Base-by-base conservation (phyloP, 2,329 filamentous ascomycete genomes). In the Blastomyces emzantsi region DNA sequence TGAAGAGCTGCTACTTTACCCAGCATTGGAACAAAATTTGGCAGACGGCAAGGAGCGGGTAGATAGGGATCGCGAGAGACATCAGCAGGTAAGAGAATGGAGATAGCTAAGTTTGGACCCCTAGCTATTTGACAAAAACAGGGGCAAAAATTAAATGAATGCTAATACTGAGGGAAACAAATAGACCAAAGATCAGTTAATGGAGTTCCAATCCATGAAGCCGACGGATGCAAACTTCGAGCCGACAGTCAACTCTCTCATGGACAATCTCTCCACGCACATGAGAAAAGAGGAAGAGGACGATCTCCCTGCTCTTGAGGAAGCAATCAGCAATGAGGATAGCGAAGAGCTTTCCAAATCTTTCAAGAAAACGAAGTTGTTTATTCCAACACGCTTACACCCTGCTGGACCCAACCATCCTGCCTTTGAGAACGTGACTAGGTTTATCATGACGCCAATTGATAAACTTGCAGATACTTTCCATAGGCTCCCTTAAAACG, bases 391-490 rank as follows among this genome's bases (percentile, higher is more conserved):
- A 0, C 76, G 79, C 22, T 79, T 77, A 52, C 81, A 84, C 68
- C 81, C 80, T 0, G 72, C 68, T 11, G 78, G 79, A 2, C 79
- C 78, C 0, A 77, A 82, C 64, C 77, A 78, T 52, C 82, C 82
- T 8, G 80, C 81, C 0, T 85, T 84, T 64, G 82, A 85, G 75
- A 82, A 79, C 0, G 81, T 77, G 0, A 78, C 77, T 64, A 83
- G 82, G 0, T 67, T 86, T n/a, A 64, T 86, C 72, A 73, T 80
- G 0, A 82, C 83, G 7, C 83, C 83, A 0, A 73, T 86, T 33
- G 84, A 86, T 68, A 79, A 77, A 60, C 65, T 86, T 39, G 73
- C 72, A 39, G 82, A 86, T 69, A 60, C 83, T 30, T 82, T 84
- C 66, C 72, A 78, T 28, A 81, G 79, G 69, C 85, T 83, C 66